Conservation (phyloP, 2,329 filamentous ascomycete species). For the Diaporthe sp. region DNA sequence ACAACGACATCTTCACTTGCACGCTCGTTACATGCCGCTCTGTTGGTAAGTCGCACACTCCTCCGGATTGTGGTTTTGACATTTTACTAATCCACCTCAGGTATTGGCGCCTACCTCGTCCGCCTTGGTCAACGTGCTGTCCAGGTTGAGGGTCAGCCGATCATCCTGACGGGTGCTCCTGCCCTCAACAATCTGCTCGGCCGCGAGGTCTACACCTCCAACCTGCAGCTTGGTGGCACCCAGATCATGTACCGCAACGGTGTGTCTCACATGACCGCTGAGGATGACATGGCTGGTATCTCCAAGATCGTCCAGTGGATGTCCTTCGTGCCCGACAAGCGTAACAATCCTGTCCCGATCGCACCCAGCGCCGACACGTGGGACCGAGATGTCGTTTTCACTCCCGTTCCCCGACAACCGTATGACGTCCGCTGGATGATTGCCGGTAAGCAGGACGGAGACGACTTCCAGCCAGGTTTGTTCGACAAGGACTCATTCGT, state of each 20-base stretch:
- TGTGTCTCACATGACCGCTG: constrained; percentile 98
- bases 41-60: constrained; percentile 77
- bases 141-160: constrained; percentile 98
- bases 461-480: constrained; percentile 89
- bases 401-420: constrained; percentile 83
- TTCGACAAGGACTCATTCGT: constrained; percentile 98
- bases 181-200: constrained; percentile 98
- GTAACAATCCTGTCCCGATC: constrained; percentile 93
- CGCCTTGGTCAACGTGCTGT: constrained; percentile 98
- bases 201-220: constrained; percentile 98
- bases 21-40: constrained; percentile 98
- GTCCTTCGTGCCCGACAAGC: constrained; percentile 96
- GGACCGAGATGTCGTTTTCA: constrained; percentile 93
- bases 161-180: constrained; percentile 96
- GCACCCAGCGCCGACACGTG: constrained; percentile 86
- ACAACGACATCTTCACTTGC: constrained; percentile 99
- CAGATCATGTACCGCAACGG: constrained; percentile 99
- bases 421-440: constrained; percentile 98
- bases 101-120: constrained; percentile 98
- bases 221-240: constrained; percentile 98
- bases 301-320: constrained; percentile 99
- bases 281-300: constrained; percentile 97
- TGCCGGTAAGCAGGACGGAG: constrained; percentile 85
- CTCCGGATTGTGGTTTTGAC: constrained; percentile 50
- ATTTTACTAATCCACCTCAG: constrained; percentile 52